phyloP scores from a whole-genome alignment of 306 rosid genomes.

The Quercus glauca region DNA sequence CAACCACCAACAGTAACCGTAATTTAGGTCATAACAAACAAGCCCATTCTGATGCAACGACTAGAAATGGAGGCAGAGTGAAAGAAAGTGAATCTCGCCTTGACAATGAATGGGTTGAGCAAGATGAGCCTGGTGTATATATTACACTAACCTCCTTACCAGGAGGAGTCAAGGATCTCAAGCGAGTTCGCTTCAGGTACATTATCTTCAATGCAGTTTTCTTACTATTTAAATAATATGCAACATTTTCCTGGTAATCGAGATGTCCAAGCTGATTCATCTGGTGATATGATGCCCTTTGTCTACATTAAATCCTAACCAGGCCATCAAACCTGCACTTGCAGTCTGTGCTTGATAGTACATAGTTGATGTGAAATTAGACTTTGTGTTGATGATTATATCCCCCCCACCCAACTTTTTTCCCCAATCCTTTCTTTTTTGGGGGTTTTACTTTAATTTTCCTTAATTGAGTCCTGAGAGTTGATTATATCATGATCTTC shows the following conservation, averaged over 20 bases:
- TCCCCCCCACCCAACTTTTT: too few relatives aligned
- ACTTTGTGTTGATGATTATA: too few relatives aligned
- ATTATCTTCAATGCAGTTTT: not conserved
- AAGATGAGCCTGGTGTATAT: conserved; percentile 94
- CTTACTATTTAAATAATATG: not conserved
- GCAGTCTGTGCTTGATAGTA: too few relatives aligned
- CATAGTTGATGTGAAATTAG: too few relatives aligned
- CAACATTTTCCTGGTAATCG: not conserved
- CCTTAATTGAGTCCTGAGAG: too few relatives aligned
- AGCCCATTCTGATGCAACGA: conserved; percentile 57
- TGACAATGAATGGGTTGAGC: conserved; percentile 96
- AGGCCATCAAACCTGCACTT: too few relatives aligned
- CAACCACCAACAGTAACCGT: conserved; percentile 52
- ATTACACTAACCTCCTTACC: conserved; percentile 90
- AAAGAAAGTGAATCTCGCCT: conserved; percentile 71
- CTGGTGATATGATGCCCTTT: too few relatives aligned
- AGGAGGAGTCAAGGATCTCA: conserved; percentile 86
- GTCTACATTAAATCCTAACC: too few relatives aligned
- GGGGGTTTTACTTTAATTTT: too few relatives aligned
- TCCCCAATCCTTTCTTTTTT: too few relatives aligned
- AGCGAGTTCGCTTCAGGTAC: conserved; percentile 99
- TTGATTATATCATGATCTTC: not conserved
- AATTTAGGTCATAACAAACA: conserved; percentile 60
- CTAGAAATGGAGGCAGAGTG: conserved; percentile 74
- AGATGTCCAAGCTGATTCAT: too few relatives aligned